Evolutionary conservation across 306 rosid genomes (phyloP).

Genomic region (Leucaena leucocephala): DNA sequence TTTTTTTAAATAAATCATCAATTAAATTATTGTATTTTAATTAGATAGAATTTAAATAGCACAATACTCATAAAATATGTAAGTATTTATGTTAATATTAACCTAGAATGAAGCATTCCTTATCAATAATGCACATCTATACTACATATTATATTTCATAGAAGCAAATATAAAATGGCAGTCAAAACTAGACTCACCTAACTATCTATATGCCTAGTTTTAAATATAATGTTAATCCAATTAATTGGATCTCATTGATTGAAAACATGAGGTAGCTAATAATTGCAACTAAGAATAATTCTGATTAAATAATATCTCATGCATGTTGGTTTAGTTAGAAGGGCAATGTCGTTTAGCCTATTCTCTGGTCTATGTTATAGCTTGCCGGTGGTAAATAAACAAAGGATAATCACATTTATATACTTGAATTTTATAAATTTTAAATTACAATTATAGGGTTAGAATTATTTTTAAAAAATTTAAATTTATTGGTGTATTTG

Average conservation of each 20-base stretch:
- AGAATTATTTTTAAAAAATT: neutral
- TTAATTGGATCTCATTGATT: neutral
- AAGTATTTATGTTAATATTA: too few species aligned
- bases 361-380: too few species aligned
- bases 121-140: neutral
- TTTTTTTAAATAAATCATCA: too few species aligned
- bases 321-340: neutral
- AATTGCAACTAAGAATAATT: neutral
- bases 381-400: neutral
- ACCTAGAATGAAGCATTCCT: too few species aligned
- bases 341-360: neutral
- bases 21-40: too few species aligned
- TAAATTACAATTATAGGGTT: too few species aligned
- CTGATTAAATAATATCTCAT: neutral
- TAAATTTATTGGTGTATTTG: neutral
- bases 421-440: neutral
- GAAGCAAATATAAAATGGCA: neutral
- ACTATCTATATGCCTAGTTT: neutral
- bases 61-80: too few species aligned
- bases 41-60: too few species aligned
- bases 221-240: neutral
- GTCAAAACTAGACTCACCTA: neutral
- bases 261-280: neutral
- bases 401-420: neutral
- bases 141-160: neutral